Base-by-base conservation (phyloP, 768 basidiomycete genomes). In the Gymnopilus junonius region DNA sequence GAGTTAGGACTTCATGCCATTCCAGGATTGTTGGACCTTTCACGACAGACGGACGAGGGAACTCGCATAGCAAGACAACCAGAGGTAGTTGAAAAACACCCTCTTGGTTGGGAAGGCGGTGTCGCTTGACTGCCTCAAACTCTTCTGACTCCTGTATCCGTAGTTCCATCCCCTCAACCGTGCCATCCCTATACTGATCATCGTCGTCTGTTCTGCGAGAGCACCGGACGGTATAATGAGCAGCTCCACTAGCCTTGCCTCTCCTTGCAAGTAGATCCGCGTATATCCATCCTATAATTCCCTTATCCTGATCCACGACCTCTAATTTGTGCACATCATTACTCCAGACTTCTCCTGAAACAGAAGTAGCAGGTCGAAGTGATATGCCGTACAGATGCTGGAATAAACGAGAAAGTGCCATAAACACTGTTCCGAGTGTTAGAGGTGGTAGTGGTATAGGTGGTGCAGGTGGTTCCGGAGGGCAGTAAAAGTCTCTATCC, bases 161-260 rank as follows among this genome's bases (percentile, higher is more conserved):
- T 12, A 77, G 69, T 62, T 85, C 80, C 27, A 78, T 68, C 8
- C 80, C 84, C 59, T 72, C 67, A 11, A 70, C 48, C 8, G 66
- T 75, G 8, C 88, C 76, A 73, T 99, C 96, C 0, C 86, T 85
- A 0, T 70, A 73, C 59, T 85, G 83, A 73, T 98, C 94, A 67
- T 99, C 97, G 63, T 97, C 89, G 67, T 99, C 97, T 2, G 92
- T 89, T 48, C 97, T 80, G 51, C 97, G 80, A 3, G 95, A 97
- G 77, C 97, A 99, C 3, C 95, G 87, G 25, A 99, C 95, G 6
- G 97, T 99, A 75, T 98, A 99, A 75, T 99, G 97, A 1, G 97
- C 97, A 0, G 97, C 95, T 3, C 95, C 94, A 50, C 87, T 86
- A 4, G 92, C 85, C 76, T 99, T 99, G 11, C 93, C 94, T 31